Conservation (phyloP, 495 filamentous ascomycete species). For the Opeltia flavorubescens region DNA sequence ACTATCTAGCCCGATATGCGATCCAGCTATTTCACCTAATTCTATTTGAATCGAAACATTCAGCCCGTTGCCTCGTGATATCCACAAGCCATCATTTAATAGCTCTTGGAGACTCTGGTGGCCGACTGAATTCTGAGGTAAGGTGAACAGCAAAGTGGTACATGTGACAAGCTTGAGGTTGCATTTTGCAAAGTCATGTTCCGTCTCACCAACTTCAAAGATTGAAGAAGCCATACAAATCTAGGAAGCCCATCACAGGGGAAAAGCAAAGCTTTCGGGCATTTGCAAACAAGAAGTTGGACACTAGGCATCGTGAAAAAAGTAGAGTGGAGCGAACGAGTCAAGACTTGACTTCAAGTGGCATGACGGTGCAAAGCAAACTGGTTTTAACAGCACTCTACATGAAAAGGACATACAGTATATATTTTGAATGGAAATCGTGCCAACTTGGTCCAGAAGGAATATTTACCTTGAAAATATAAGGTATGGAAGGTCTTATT, state of each 20-base stretch:
- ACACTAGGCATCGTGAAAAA: not conserved
- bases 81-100: not conserved
- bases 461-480: too few species aligned
- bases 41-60: not conserved
- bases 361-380: too few species aligned
- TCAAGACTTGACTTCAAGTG: too few species aligned
- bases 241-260: not conserved
- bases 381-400: too few species aligned
- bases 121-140: not conserved
- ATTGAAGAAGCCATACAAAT: not conserved
- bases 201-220: not conserved
- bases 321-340: too few species aligned
- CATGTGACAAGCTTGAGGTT: not conserved
- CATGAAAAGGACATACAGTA: too few species aligned
- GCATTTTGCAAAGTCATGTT: not conserved
- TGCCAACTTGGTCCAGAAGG: too few species aligned
- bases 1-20: not conserved
- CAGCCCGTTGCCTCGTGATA: not conserved
- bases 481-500: too few species aligned
- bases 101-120: not conserved
- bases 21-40: not conserved
- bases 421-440: too few species aligned
- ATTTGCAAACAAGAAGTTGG: not conserved
- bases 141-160: not conserved
- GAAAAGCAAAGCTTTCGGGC: not conserved